A percentile compares a stretch with the other conserved stretches of the same genome.
phyloP scores from a whole-genome alignment of 495 filamentous ascomycete genomes.

The Neurospora sp. region DNA sequence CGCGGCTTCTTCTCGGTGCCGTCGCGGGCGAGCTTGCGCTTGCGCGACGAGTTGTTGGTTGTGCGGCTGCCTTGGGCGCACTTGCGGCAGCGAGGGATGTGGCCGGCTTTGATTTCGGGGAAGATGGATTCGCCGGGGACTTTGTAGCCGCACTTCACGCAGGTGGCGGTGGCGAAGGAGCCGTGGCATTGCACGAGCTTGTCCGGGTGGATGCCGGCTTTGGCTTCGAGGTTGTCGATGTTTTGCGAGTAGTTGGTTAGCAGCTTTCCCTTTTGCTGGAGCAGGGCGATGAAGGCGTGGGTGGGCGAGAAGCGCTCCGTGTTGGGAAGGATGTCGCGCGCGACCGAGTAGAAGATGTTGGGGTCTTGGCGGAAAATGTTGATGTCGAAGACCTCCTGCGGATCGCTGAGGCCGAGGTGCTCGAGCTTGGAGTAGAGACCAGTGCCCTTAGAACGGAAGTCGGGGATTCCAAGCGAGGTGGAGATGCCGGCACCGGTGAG shows the following conservation, averaged over 20 bases:
- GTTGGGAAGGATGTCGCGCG: slow-evolving; percentile 79
- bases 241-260: slow-evolving; percentile 98
- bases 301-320: slow-evolving; percentile 70
- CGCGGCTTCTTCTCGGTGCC: slow-evolving; percentile 46
- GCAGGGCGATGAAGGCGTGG: slow-evolving; percentile 89
- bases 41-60: slow-evolving; percentile 35
- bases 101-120: slow-evolving; percentile 64
- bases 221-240: slow-evolving; percentile 91
- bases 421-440: slow-evolving; percentile 80
- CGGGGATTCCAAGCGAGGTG: slow-evolving; percentile 80
- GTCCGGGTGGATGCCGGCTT: slow-evolving; percentile 70
- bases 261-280: slow-evolving; percentile 82
- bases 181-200: slow-evolving; percentile 96
- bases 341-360: slow-evolving; percentile 82
- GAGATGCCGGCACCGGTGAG: slow-evolving; percentile 92
- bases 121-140: slow-evolving; percentile 74
- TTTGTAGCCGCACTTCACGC: slow-evolving; percentile 67
- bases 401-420: slow-evolving; percentile 62
- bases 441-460: slow-evolving; percentile 76
- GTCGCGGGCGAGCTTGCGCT: slow-evolving; percentile 67
- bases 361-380: slow-evolving; percentile 77
- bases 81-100: slow-evolving; percentile 52
- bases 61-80: slow-evolving; percentile 43
- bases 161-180: slow-evolving; percentile 86
- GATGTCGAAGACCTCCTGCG: slow-evolving; percentile 93